Evolutionary conservation across 129 eudicot genomes (phyloP), one percentile per base, ranked within the genome.

Genomic region (Flaveria brownii): DNA sequence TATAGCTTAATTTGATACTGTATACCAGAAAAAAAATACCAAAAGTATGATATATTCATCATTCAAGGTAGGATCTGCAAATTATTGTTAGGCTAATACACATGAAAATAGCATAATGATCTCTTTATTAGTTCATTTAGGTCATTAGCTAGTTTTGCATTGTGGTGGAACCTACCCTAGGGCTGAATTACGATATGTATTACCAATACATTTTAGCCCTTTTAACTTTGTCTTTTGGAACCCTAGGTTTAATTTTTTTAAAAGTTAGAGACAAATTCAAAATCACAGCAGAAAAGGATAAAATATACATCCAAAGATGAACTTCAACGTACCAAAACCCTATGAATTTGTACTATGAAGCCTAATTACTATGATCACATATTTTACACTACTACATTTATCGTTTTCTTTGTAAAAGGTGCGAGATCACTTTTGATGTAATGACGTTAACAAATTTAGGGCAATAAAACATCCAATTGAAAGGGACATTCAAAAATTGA

Each of bases 371-470:
- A 66, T 51, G 43, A 76, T 65, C 72, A 65, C 22, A 36, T 22
- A 76, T 13, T 3, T 52, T 57, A 9, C 4, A 42, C 13, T 17
- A 20, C 55, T 22, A 36, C 13, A 67, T 41, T 20, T 3, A 71
- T 50, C 5, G 49, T 51, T 13, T 15, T 51, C 12, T 71, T 72
- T 36, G 52, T 55, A 72, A 73, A 72, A 3, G 3, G 17, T 51
- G 50, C 28, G 30, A 71, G 52, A 54, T 54, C 60, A 51, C 56
- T 51, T 51, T 0, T 51, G 56, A 51, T 14, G 56, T 50, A 50
- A 15, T 3, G 1, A 18, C 23, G 17, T 69, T 13, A 55, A 78
- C 71, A 70, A 70, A 57, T 11, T 64, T 78, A 78, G 77, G 52
- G 64, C 55, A 78, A 60, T n/a, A 57, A 57, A 78, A n/a, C 39